These are phyloP conservation scores for Lactarius evosmus DNA, from an alignment of 768 basidiomycete genomes.

Conservation along the genomic window DNA sequence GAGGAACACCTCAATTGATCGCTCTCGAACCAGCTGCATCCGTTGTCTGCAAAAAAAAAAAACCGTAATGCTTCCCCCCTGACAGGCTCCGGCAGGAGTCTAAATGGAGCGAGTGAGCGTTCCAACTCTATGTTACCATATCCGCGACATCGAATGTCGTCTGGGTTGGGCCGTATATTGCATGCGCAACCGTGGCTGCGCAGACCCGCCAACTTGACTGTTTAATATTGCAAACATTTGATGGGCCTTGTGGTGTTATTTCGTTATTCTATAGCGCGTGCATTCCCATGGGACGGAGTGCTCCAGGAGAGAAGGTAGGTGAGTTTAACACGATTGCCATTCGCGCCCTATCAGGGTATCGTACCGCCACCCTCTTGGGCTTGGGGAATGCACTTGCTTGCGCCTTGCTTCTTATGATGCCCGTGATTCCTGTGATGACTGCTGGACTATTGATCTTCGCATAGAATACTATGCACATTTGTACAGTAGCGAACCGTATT, in stretches of 20 bases:
- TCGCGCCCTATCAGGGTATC: not conserved
- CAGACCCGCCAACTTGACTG: not conserved
- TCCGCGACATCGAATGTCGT: not conserved
- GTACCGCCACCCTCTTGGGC: not conserved
- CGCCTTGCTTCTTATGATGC: not conserved
- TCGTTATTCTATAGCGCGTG: not conserved
- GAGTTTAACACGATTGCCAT: not conserved
- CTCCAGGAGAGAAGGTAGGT: not conserved
- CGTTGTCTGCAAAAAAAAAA: not conserved
- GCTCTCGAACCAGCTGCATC: not conserved
- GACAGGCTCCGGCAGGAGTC: no score
- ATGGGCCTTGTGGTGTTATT: not conserved
- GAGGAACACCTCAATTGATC: constrained; percentile 19
- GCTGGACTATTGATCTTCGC: not conserved
- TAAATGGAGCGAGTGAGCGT: not conserved
- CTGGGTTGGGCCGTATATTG: not conserved
- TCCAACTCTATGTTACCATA: not conserved
- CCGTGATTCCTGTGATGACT: not conserved
- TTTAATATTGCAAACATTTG: not conserved
- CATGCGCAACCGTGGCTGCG: not conserved
- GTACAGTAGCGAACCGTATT: not conserved
- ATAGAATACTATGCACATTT: not conserved
- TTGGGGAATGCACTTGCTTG: not conserved
- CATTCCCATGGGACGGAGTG: not conserved
- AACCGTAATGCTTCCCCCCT: not conserved